These are phyloP conservation scores for Inga leiocalycina DNA, from an alignment of 306 rosid species.

Conservation along the genomic window DNA sequence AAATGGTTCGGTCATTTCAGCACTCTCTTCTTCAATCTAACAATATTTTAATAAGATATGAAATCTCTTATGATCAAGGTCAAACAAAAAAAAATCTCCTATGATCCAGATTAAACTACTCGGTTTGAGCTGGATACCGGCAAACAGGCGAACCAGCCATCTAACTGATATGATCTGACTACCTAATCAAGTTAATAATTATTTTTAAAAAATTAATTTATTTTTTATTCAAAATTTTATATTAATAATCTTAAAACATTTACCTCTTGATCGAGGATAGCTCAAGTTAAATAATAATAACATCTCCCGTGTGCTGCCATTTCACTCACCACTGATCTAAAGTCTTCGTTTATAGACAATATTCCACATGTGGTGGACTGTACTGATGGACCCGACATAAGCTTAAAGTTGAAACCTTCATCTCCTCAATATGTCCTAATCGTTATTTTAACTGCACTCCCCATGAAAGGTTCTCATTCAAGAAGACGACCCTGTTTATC, in stretches of 20 bases:
- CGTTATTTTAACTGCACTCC: not conserved
- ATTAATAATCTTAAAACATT: no score
- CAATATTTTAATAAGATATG: not conserved
- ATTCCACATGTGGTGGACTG: not conserved
- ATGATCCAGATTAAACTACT: no score
- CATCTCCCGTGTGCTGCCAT: not conserved
- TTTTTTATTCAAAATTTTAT: no score
- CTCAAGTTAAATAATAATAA: not conserved
- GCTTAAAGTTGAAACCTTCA: not conserved
- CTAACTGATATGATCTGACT: fast-evolving
- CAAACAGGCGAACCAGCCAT: no score
- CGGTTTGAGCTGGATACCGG: no score
- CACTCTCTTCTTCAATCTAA: no score
- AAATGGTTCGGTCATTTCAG: no score
- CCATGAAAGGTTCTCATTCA: not conserved
- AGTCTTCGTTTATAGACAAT: not conserved
- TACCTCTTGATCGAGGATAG: no score
- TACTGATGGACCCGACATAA: not conserved
- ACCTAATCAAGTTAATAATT: no score
- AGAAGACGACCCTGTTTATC: no score
- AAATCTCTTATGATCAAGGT: not conserved
- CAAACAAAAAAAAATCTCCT: no score
- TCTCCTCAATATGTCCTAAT: not conserved
- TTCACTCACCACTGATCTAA: not conserved
- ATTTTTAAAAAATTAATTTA: no score